Percentiles rank a stretch among this genome's conserved stretches.
These are phyloP conservation scores for Citrus sp. DNA, from an alignment of 345 rosid species.

Conservation along the genomic window DNA sequence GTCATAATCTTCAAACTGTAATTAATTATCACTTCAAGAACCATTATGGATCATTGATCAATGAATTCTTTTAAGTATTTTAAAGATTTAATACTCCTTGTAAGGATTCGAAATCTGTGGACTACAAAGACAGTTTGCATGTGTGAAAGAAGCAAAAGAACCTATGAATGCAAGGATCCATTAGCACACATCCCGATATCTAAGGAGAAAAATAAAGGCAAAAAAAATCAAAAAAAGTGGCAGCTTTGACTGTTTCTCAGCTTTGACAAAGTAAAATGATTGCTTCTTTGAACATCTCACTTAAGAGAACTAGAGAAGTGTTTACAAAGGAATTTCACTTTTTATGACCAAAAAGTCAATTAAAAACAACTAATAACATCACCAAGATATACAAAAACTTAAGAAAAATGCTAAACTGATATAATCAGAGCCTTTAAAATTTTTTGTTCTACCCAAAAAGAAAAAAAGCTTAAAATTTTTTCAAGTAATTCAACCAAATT, in stretches of 20 bases:
- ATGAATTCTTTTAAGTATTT: not conserved
- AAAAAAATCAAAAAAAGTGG: not conserved
- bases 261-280: slow-evolving; percentile 17
- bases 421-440: not conserved
- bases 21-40: not conserved
- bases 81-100: not conserved
- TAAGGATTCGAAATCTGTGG: not conserved
- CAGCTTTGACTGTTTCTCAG: slow-evolving; percentile 16
- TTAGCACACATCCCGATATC: not conserved
- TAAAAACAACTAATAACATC: not conserved
- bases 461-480: no score
- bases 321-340: not conserved
- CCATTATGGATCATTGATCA: not conserved
- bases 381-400: not conserved
- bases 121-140: not conserved
- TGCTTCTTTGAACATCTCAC: slow-evolving; percentile 10
- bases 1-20: not conserved
- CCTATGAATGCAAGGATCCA: not conserved
- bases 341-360: not conserved
- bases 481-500: not conserved
- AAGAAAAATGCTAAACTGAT: no score
- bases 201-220: not conserved
- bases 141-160: not conserved
- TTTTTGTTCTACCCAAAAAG: not conserved
- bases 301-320: not conserved